Evolutionary conservation across 2,329 filamentous ascomycete species (phyloP), one percentile per base, ranked within the genome.

Genomic region (Penicillium glabrum): DNA sequence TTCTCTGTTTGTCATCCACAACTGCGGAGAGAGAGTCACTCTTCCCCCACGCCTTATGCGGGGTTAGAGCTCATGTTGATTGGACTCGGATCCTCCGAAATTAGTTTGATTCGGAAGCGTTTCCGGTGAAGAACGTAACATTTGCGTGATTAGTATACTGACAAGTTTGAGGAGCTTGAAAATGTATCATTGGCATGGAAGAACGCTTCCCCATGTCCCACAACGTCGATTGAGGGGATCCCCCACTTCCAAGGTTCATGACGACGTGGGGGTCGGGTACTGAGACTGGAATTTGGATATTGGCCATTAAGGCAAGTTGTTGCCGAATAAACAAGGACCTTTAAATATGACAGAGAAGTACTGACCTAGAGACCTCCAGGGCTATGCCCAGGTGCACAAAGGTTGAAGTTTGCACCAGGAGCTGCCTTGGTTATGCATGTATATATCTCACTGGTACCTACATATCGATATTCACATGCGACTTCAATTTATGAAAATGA

Each of bases 11-110:
- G 35, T 44, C 48, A 52, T 50, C 53, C 50, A 24, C 37, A 31
- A 27, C 26, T 39, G 19, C 14, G 46, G 29, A 35, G 16, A 39
- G 35, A 19, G 10, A 39, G 16, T 10, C 9, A 39, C n/a, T 19
- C 24, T 13, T 46, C 54, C 49, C 49, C 54, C 49, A 54, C 56
- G 51, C 35, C 51, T 21, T 27, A 57, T 61, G 59, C 59, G 57
- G 57, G 59, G 57, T 60, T 46, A 35, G 3, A 49, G 33, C 26
- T 49, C 46, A n/a, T 19, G 3, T 27, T 43, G 24, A 51, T 51
- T 51, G 35, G 37, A 29, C 37, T 44, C 19, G 37, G 11, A 10
- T 19, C 1, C 7, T 39, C n/a, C 37, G 35, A 29, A 16, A 16
- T 50, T 14, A 26, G 16, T n/a, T 24, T 2, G 21, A 8, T 6